Evolutionary conservation across 2,329 filamentous ascomycete species (phyloP).

Genomic region (Lasiodiplodia theobromae): DNA sequence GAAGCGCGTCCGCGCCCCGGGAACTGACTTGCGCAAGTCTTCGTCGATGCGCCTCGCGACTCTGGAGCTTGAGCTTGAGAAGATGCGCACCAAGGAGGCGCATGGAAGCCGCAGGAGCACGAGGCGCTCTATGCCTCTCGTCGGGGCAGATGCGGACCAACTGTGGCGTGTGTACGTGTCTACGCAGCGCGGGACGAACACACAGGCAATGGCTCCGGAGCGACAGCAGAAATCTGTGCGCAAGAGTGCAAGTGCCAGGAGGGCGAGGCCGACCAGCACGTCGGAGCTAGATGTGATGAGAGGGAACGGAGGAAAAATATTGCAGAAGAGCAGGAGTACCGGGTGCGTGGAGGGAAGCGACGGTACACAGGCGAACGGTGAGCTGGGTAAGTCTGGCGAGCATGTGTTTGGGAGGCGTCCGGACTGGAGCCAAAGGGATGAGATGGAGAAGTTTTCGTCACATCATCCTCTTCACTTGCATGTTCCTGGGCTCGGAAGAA

Average conservation of each 20-base stretch:
- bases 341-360: neutral
- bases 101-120: neutral
- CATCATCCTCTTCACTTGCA: neutral
- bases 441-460: neutral
- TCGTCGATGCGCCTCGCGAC: neutral
- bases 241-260: neutral
- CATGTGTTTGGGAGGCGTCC: neutral
- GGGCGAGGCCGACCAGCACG: neutral
- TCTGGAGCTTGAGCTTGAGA: neutral
- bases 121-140: neutral
- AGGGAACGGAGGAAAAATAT: neutral
- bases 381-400: neutral
- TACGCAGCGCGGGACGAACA: slow-evolving; percentile 3
- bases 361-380: neutral
- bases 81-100: neutral
- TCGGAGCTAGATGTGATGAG: neutral
- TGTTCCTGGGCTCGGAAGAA: slow-evolving; percentile 1
- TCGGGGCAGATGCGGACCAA: neutral
- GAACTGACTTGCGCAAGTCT: neutral
- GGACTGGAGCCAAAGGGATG: slow-evolving; percentile 20
- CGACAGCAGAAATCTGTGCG: neutral
- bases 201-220: neutral
- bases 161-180: slow-evolving; percentile 12
- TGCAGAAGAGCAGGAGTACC: slow-evolving; percentile 5
- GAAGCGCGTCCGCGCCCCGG: neutral